Base-by-base conservation (phyloP, 2,329 filamentous ascomycete genomes). In the Ophiostoma perfectum region DNA sequence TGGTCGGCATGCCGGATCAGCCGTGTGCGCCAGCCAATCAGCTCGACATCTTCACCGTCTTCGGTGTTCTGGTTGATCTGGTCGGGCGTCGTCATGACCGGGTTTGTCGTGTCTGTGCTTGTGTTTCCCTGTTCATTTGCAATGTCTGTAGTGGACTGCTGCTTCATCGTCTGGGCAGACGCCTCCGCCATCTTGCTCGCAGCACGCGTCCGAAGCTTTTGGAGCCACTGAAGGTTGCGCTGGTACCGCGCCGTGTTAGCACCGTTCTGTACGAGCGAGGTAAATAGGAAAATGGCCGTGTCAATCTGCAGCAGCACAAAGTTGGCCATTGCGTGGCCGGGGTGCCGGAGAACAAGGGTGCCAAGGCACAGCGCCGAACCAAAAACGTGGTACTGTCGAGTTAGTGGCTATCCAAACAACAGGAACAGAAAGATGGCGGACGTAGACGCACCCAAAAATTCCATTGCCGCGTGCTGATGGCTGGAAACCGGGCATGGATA, bases 21-120 rank as follows among this genome's bases (percentile, higher is more conserved):
- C 1, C 68, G 68, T 7, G 68, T 70, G 5, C 68, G 68, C 68
- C 68, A 70, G 18, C 68, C 68, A 12, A 70, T 39, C 44, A 70
- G 52, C 9, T 70, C 68, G 16, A 67, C 44, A 27, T 70, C 68
- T 5, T 63, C 42, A 2, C 36, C 47, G 27, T 63, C 66, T 14
- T 66, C 55, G 36, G 12, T 36, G 27, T 16, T n/a, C 14, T 27
- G 47, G n/a, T 18, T 52, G 3, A 27, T 8, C 5, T 55, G 49
- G n/a, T 55, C 49, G n/a, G n/a, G 7, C 9, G n/a, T 55, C 5
- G 49, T 11, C 49, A 55, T 55, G 49, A 55, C 4, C 4, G 18
- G n/a, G 49, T 36, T 55, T 27, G 27, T 27, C 27, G 27, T 27
- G 27, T 27, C 27, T 27, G 27, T 27, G 27, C 27, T 27, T 27